phyloP scores from a whole-genome alignment of 2,329 filamentous ascomycete species.

The Cladobotryum protrusum region DNA sequence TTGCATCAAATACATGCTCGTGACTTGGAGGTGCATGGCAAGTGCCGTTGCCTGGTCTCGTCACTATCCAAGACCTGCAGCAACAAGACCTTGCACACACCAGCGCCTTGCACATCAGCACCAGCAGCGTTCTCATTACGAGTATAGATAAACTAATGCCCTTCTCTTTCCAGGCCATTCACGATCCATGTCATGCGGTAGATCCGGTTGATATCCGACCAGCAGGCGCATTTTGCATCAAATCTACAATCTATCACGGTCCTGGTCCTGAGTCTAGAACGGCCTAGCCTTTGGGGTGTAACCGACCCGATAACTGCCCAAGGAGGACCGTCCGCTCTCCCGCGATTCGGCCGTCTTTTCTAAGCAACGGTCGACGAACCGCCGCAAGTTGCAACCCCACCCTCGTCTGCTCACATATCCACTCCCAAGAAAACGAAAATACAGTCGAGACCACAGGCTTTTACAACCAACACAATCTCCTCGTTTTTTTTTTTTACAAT shows the following conservation, averaged over 20 bases:
- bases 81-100: background rate
- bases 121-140: background rate
- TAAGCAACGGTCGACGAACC: constrained; percentile 5
- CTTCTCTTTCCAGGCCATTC: background rate
- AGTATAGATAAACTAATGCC: background rate
- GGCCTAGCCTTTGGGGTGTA: constrained; percentile 10
- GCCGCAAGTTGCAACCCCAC: constrained; percentile 8
- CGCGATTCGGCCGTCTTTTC: constrained; percentile 10
- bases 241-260: background rate
- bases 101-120: background rate
- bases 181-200: constrained; percentile 1
- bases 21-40: too few species aligned
- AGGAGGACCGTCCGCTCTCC: constrained; percentile 9
- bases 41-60: too few species aligned
- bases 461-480: background rate
- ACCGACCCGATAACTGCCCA: constrained; percentile 6
- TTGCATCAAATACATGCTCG: too few species aligned
- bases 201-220: background rate
- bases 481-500: background rate
- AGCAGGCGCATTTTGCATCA: background rate
- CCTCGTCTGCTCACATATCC: background rate
- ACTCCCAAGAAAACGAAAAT: background rate
- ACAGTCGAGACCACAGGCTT: background rate
- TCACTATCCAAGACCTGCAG: background rate
- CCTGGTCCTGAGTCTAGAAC: constrained; percentile 1